Base-by-base conservation (phyloP, 305 asterid genomes). In the Euphrasia arctica region DNA sequence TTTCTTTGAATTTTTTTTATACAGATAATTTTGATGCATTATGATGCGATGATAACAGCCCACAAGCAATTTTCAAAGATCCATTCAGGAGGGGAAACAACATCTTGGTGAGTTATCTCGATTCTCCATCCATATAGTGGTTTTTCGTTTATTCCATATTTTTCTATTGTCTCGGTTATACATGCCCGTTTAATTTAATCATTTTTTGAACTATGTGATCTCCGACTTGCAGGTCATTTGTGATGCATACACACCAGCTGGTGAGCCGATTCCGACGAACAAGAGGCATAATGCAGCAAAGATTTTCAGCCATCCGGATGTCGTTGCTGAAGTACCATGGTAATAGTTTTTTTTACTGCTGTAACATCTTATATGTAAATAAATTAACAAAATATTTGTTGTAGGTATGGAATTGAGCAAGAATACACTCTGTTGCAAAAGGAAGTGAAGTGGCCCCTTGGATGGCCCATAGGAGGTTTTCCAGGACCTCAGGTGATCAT, bases 401-500 rank as follows among this genome's bases (percentile, higher is more conserved):
- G 4, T 4, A 89, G 97, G 97, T 90, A 72, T 51, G 96, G 97
- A 5, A 85, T 90, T 18, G 96, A 90, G 78, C 95, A 90, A 82
- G 97, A 90, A 51, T 90, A 90, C 72, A 90, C 97, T 75, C 68
- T 90, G 60, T 70, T 90, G 83, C 85, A 90, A 59, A 85, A 72
- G 75, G 83, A 82, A 14, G 72, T 85, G 4, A 85, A 75, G 63
- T 90, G 97, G 97, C 97, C 97, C 3, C 71, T 90, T 13, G 97
- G 97, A 43, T 90, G 96, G 97, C 95, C 95, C 10, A 1, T 51
- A 14, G 95, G 97, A n/a, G 97, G 97, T 25, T 90, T 15, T 65
- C 97, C 97, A 9, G 95, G 95, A 74, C 95, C 97, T 58, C 97
- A 90, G 88, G 96, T 89, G 70, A 77, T 68, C 36, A 31, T 31